phyloP scores from a whole-genome alignment of 2,329 filamentous ascomycete genomes.

The Thielaviopsis populi region DNA sequence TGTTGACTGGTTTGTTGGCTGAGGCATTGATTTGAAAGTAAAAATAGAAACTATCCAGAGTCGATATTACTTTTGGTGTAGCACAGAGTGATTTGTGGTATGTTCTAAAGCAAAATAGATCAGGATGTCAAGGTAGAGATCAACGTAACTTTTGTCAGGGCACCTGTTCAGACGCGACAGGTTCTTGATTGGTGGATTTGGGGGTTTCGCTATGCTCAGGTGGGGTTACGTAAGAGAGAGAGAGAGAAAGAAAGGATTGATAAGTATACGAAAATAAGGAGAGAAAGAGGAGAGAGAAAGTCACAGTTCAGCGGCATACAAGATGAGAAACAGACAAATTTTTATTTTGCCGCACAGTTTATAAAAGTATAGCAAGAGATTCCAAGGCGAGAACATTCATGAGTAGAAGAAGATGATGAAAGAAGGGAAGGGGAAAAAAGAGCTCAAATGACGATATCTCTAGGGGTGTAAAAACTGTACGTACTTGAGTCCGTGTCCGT shows the following conservation, averaged over 20 bases:
- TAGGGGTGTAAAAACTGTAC: no score
- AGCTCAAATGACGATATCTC: not conserved
- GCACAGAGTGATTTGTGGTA: not conserved
- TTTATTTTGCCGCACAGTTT: no score
- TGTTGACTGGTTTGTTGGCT: not conserved
- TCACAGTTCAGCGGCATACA: not conserved
- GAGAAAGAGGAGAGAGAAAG: no score
- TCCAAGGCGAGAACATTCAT: not conserved
- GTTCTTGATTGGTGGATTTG: not conserved
- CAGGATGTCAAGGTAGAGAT: not conserved
- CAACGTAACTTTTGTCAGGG: not conserved
- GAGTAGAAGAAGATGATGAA: not conserved
- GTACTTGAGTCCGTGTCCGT: no score
- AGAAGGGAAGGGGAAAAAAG: not conserved
- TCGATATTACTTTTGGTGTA: not conserved
- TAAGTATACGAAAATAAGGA: not conserved
- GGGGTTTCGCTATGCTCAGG: not conserved
- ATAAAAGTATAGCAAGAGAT: not conserved
- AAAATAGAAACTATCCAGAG: conserved; percentile 5
- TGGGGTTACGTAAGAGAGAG: conserved; percentile 3
- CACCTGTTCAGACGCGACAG: not conserved
- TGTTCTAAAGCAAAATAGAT: not conserved
- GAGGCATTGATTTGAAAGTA: conserved; percentile 2
- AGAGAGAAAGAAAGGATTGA: not conserved
- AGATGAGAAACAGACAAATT: no score